Base-by-base conservation (phyloP, 1,284 basidiomycete genomes). In the Mycena sp. region DNA sequence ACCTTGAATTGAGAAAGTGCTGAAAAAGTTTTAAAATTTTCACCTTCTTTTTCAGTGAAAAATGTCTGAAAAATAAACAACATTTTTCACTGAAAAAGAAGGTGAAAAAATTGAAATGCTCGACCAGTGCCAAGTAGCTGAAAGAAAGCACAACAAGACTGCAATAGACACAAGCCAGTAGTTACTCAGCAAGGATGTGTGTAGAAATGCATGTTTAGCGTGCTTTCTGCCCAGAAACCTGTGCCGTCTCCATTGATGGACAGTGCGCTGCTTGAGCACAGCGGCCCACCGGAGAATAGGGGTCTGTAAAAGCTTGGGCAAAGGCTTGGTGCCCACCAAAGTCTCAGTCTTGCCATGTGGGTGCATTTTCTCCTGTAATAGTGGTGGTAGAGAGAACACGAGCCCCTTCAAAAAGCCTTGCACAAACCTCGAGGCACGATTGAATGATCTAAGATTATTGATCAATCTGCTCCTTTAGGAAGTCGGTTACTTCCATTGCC, bases 381-480 rank as follows among this genome's bases (percentile, higher is more conserved):
- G 29, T 11, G 21, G 48, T 26, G 32, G 49, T 7, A 26, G 6
- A 38, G 49, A 51, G 35, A 51, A 38, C 5, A 28, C 5, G 23
- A 37, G 21, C 19, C 17, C 11, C 17, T 28, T 28, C 35, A 19
- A 37, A 5, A 38, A n/a, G 49, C 32, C 49, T 51, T 16, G 49
- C 16, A 38, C 23, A 25, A 26, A 51, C 30, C 49, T 25, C 49
- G 32, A 51, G 49, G 32, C 49, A 23, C 29, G 11, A 23, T 50
- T 50, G 30, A 50, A 32, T 21, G 46, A 37, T 35, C n/a, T 21
- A 51, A n/a, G n/a, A n/a, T n/a, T n/a, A n/a, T n/a, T n/a, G n/a
- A n/a, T n/a, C n/a, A n/a, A n/a, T n/a, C 32, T 51, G 23, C 49
- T 26, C 49, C 49, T 51, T 51, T 35, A n/a, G 49, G 49, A 51